Conservation (phyloP, 306 rosid species). For the Inga leiocalycina region DNA sequence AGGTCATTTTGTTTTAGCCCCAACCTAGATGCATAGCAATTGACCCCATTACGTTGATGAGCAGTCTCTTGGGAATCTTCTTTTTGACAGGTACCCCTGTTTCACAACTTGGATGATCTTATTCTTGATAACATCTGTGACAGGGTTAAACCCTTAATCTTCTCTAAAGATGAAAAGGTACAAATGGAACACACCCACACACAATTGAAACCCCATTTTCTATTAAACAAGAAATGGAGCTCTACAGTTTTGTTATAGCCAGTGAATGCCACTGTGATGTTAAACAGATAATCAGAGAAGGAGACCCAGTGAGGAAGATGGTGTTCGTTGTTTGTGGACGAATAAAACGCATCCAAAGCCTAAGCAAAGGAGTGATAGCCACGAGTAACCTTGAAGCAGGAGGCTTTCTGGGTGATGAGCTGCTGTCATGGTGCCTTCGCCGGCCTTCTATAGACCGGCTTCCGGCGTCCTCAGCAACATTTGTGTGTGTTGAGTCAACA, state of each 20-base stretch:
- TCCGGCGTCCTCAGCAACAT: slow-evolving; percentile 90
- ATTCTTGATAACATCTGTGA: slow-evolving; percentile 98
- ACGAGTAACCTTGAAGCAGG: slow-evolving; percentile 84
- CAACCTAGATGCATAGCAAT: too few species aligned
- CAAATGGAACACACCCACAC: not conserved
- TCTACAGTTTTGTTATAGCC: not conserved
- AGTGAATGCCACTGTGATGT: not conserved
- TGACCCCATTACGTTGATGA: not conserved
- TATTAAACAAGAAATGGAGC: not conserved
- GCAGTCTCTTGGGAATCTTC: not conserved
- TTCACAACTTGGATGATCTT: slow-evolving; percentile 89
- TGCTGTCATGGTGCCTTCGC: slow-evolving; percentile 92
- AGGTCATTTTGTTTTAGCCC: too few species aligned
- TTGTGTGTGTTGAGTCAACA: slow-evolving; percentile 66
- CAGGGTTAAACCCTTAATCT: slow-evolving; percentile 78
- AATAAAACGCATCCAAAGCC: slow-evolving; percentile 69
- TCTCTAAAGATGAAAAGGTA: slow-evolving; percentile 95
- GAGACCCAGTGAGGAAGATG: slow-evolving; percentile 91
- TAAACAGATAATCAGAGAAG: slow-evolving; percentile 88
- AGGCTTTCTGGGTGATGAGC: slow-evolving; percentile 89
- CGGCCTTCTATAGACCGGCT: slow-evolving; percentile 83
- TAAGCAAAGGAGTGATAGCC: slow-evolving; percentile 91
- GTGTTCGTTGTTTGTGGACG: slow-evolving; percentile 82
- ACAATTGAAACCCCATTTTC: not conserved
- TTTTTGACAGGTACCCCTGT: slow-evolving; percentile 73